These are phyloP conservation scores for Apiotrichum montevideense DNA, from an alignment of 1,284 basidiomycete species.

Conservation along the genomic window DNA sequence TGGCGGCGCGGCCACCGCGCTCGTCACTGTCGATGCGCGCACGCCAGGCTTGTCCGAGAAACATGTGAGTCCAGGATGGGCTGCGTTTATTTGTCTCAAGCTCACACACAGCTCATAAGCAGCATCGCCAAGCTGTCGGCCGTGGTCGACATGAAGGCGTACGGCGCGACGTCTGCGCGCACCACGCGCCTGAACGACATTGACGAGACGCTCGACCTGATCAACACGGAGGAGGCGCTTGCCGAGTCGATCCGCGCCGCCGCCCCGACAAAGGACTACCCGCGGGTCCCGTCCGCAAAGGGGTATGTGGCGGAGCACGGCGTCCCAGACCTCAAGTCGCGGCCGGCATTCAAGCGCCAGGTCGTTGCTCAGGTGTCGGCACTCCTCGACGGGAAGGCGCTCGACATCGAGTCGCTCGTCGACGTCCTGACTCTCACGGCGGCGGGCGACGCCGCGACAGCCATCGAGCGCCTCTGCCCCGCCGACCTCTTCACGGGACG, in stretches of 20 bases:
- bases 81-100: no score
- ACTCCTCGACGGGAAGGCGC: slow-evolving; percentile 24
- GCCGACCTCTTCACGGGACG: slow-evolving; percentile 60
- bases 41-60: slow-evolving; percentile 60
- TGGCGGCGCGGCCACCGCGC: slow-evolving; percentile 58
- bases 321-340: slow-evolving; percentile 12
- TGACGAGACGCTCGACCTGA: slow-evolving; percentile 52
- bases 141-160: slow-evolving; percentile 60
- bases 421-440: slow-evolving; percentile 52
- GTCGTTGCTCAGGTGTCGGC: slow-evolving; percentile 10
- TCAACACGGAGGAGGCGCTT: slow-evolving; percentile 52
- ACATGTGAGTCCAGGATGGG: slow-evolving; percentile 55
- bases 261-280: slow-evolving; percentile 8
- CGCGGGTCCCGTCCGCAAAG: slow-evolving; percentile 7
- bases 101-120: slow-evolving; percentile 64
- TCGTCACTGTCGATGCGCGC: slow-evolving; percentile 58
- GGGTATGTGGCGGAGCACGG: slow-evolving; percentile 15
- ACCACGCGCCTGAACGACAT: slow-evolving; percentile 28
- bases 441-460: slow-evolving; percentile 47
- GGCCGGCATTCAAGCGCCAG: slow-evolving; percentile 24
- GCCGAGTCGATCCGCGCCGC: slow-evolving; percentile 20
- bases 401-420: slow-evolving; percentile 50
- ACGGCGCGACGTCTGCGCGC: slow-evolving; percentile 23
- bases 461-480: slow-evolving; percentile 49
- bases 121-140: slow-evolving; percentile 85